Evolutionary conservation across 176 grass and related monocot species (phyloP).

Genomic region (Rhipidocladum racemiflorum): DNA sequence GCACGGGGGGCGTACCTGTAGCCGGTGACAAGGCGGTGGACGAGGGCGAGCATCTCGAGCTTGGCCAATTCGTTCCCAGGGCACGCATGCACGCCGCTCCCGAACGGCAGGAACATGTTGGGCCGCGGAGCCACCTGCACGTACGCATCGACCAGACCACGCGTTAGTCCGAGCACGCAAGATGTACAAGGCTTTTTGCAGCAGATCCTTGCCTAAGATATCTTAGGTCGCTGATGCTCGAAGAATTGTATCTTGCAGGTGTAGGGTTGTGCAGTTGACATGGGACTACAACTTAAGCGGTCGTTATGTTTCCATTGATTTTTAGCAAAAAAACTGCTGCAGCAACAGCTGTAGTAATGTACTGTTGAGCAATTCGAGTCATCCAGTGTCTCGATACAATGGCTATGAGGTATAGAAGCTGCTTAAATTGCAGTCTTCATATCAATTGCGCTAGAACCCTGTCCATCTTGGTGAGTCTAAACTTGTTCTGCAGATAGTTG

Average conservation of each 20-base stretch:
- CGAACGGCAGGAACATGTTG: constrained; percentile 85
- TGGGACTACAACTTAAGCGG: too few species aligned
- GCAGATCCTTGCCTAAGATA: not conserved
- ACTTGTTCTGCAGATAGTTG: not conserved
- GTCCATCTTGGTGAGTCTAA: not conserved
- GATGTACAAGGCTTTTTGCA: not conserved
- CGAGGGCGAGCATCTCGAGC: constrained; percentile 83
- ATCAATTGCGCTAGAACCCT: too few species aligned
- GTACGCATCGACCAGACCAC: not conserved
- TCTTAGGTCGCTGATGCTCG: not conserved
- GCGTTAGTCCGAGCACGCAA: not conserved
- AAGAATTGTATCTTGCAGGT: not conserved
- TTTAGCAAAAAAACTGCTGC: too few species aligned
- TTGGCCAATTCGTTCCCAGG: constrained; percentile 94
- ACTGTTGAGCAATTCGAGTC: too few species aligned
- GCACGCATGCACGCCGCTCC: constrained; percentile 78
- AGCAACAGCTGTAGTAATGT: too few species aligned
- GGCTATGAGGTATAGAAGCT: too few species aligned
- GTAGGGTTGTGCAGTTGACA: too few species aligned
- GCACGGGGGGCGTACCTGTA: constrained; percentile 56
- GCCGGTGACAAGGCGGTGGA: constrained; percentile 82
- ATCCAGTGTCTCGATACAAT: too few species aligned
- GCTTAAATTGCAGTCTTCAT: too few species aligned
- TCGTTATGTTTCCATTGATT: too few species aligned
- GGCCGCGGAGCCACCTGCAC: constrained; percentile 72